These are phyloP conservation scores for Neonectria faginata DNA, from an alignment of 2,329 filamentous ascomycete genomes.

Conservation along the genomic window DNA sequence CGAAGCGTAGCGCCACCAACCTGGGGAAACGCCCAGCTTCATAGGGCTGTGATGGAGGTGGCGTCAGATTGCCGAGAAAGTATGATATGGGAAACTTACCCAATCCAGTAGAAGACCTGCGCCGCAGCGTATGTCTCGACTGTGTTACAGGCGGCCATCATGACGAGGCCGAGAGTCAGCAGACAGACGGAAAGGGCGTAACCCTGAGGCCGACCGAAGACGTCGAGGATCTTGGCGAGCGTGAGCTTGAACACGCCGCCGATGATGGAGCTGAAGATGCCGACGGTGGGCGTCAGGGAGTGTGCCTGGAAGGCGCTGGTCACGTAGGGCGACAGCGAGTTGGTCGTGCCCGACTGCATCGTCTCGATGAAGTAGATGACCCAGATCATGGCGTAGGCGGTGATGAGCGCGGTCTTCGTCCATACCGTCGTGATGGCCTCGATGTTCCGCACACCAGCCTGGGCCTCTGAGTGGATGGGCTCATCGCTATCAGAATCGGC, in stretches of 20 bases:
- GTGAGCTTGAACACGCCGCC: conserved; percentile 70
- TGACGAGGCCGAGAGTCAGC: conserved; percentile 62
- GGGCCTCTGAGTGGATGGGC: conserved; percentile 28
- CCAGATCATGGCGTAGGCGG: conserved; percentile 57
- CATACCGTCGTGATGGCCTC: conserved; percentile 56
- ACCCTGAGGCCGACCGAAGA: conserved; percentile 72
- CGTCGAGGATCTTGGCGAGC: conserved; percentile 72
- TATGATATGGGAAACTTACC: conserved; percentile 6
- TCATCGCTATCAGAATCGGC: conserved; percentile 9
- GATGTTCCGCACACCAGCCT: conserved; percentile 54
- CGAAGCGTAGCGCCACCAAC: conserved; percentile 25
- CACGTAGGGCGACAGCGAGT: conserved; percentile 56
- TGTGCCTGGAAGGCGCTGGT: conserved; percentile 61
- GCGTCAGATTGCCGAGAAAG: not conserved
- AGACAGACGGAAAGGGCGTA: conserved; percentile 64
- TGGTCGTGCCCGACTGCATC: conserved; percentile 55
- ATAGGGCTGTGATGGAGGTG: conserved; percentile 15
- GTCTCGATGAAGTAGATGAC: conserved; percentile 61
- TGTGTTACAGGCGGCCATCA: conserved; percentile 70
- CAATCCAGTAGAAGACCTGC: conserved; percentile 67
- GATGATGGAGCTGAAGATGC: conserved; percentile 63
- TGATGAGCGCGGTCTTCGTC: conserved; percentile 52
- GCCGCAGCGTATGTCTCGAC: conserved; percentile 62
- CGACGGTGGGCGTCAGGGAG: conserved; percentile 62
- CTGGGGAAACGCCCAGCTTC: conserved; percentile 14